Percentiles rank a stretch among this genome's conserved stretches.
phyloP scores from a whole-genome alignment of 2,329 filamentous ascomycete genomes.

The Capronia epimyces region DNA sequence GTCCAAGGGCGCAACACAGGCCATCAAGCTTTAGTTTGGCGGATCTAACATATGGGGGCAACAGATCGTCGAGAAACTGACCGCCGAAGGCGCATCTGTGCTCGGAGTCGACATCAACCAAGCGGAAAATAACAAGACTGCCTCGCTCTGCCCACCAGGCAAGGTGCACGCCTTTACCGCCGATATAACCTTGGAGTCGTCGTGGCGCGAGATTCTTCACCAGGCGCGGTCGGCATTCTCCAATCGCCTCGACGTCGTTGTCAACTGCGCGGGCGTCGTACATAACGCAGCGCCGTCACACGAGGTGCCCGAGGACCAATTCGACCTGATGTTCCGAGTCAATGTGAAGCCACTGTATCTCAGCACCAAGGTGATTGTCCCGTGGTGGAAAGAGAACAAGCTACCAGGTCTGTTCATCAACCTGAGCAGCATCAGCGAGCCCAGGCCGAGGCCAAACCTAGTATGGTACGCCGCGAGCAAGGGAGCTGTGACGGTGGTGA shows the following conservation, averaged over 20 bases:
- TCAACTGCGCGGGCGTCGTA: slow-evolving; percentile 23
- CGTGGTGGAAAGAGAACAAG: slow-evolving; percentile 22
- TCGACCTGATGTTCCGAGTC: slow-evolving; percentile 24
- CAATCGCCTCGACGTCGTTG: slow-evolving; percentile 22
- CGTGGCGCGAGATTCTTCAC: too few species aligned
- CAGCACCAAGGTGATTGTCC: slow-evolving; percentile 24
- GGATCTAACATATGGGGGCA: too few species aligned
- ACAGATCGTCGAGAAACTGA: too few species aligned
- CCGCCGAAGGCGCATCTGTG: too few species aligned
- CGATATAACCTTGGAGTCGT: neutral
- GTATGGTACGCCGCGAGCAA: slow-evolving; percentile 24
- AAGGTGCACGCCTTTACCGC: slow-evolving; percentile 2
- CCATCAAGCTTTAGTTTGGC: too few species aligned
- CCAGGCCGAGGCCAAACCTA: slow-evolving; percentile 22
- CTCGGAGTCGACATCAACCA: too few species aligned
- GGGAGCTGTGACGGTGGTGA: slow-evolving; percentile 21
- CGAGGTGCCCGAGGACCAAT: slow-evolving; percentile 21
- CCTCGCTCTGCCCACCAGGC: too few species aligned
- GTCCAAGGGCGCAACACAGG: too few species aligned
- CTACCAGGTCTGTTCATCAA: slow-evolving; percentile 20
- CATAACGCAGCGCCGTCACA: slow-evolving; percentile 18
- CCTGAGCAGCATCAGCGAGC: slow-evolving; percentile 22
- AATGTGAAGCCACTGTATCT: slow-evolving; percentile 27
- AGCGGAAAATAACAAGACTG: too few species aligned
- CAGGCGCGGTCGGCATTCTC: too few species aligned